Evolutionary conservation across 2,329 filamentous ascomycete genomes (phyloP).

Genomic region (Microdochium trichocladiopsis): DNA sequence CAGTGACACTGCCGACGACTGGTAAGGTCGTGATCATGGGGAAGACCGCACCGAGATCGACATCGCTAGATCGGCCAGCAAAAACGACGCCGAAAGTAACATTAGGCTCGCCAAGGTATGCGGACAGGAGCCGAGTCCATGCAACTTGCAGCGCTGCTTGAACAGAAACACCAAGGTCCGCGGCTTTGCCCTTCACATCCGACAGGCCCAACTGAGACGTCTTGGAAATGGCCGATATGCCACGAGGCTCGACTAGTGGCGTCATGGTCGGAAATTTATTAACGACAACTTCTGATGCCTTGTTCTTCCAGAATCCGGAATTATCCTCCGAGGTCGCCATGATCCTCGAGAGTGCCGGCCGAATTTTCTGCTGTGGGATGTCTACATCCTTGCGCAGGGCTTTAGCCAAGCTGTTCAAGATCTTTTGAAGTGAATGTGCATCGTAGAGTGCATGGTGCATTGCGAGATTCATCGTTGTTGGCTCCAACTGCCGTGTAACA

Average conservation of each 20-base stretch:
- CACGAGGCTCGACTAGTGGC: conserved; percentile 40
- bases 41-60: conserved; percentile 55
- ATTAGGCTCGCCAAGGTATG: conserved; percentile 67
- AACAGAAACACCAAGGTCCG: conserved; percentile 56
- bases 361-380: conserved; percentile 12
- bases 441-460: conserved; percentile 85
- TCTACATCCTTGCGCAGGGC: conserved; percentile 14
- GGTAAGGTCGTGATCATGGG: conserved; percentile 82
- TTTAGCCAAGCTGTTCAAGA: conserved; percentile 52
- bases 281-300: conserved; percentile 45
- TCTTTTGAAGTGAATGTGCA: conserved; percentile 60
- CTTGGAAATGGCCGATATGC: conserved; percentile 25
- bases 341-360: conserved; percentile 31
- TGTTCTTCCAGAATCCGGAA: conserved; percentile 56
- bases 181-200: conserved; percentile 49
- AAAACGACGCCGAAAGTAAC: conserved; percentile 77
- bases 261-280: conserved; percentile 74
- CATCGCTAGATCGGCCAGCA: conserved; percentile 61
- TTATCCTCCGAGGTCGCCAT: conserved; percentile 20
- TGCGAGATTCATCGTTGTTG: conserved; percentile 32
- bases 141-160: conserved; percentile 71
- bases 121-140: conserved; percentile 69
- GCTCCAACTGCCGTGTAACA: conserved; percentile 15
- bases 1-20: conserved; percentile 48
- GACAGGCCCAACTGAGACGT: conserved; percentile 29